Evolutionary conservation across 306 rosid species (phyloP).

Genomic region (Prosopis cineraria): DNA sequence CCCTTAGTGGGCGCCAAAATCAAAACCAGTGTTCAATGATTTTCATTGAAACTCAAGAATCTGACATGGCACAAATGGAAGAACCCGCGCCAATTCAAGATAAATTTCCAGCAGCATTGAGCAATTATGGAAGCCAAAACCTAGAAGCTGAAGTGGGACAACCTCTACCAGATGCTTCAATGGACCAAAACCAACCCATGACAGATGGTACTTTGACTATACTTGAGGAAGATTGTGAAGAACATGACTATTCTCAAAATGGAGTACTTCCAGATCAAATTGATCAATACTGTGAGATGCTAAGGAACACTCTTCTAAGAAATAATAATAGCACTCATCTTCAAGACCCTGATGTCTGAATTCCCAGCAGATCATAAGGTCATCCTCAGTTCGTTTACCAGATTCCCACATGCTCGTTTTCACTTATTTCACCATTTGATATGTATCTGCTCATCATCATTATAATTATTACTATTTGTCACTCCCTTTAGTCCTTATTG

Average conservation of each 20-base stretch:
- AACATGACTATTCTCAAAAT: neutral
- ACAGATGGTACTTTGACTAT: constrained; percentile 25
- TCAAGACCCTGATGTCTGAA: neutral
- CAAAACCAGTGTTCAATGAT: constrained; percentile 14
- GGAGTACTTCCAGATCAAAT: constrained; percentile 21
- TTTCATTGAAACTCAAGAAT: neutral
- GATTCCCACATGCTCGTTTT: neutral
- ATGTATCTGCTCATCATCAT: neutral
- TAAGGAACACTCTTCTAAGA: neutral
- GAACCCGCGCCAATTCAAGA: neutral
- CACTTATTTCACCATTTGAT: neutral
- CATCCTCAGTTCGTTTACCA: constrained; percentile 9
- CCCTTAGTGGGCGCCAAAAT: constrained; percentile 17
- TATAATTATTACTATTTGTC: neutral
- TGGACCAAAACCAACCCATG: constrained; percentile 27
- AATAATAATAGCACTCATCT: neutral
- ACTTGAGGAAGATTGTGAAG: constrained; percentile 40
- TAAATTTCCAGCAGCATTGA: constrained; percentile 9
- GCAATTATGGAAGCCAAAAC: constrained; percentile 25
- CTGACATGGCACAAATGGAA: neutral
- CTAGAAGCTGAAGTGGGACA: constrained; percentile 11
- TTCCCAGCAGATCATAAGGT: constrained; percentile 17
- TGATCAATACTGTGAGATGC: constrained; percentile 25
- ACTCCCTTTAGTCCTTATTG: no score
- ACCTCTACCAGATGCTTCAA: constrained; percentile 20